These are phyloP conservation scores for Penicillium sp. DNA, from an alignment of 2,329 filamentous ascomycete genomes.

Conservation along the genomic window DNA sequence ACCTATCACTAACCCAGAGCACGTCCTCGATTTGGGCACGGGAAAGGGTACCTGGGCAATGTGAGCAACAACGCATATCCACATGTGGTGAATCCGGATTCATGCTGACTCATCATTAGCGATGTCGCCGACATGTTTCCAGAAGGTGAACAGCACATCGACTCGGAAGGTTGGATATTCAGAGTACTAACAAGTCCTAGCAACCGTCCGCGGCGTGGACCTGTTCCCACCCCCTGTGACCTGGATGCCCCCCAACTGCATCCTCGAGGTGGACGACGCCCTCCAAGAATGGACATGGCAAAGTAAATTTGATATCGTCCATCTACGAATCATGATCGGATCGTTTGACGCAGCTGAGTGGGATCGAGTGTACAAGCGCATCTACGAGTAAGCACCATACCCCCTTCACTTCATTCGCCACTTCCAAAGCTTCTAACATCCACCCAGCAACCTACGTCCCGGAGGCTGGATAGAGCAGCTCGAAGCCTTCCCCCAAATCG, in stretches of 20 bases:
- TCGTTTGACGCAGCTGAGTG: slow-evolving; percentile 15
- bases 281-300: slow-evolving; percentile 25
- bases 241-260: slow-evolving; percentile 29
- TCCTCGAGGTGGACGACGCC: slow-evolving; percentile 29
- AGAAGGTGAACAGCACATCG: slow-evolving; percentile 1
- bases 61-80: slow-evolving; percentile 3
- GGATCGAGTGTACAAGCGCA: slow-evolving; percentile 16
- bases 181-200: background rate
- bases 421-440: background rate
- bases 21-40: slow-evolving; percentile 15
- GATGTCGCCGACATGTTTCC: slow-evolving; percentile 24
- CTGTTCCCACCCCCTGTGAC: slow-evolving; percentile 23
- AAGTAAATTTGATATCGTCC: slow-evolving; percentile 26
- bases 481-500: slow-evolving; percentile 12
- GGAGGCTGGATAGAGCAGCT: slow-evolving; percentile 25
- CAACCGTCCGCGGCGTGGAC: slow-evolving; percentile 24
- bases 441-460: slow-evolving; percentile 15
- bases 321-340: slow-evolving; percentile 22
- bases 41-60: slow-evolving; percentile 19
- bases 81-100: background rate
- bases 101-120: background rate
- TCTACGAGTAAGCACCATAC: slow-evolving; percentile 14
- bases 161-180: background rate
- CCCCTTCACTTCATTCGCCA: background rate
- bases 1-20: slow-evolving; percentile 6